phyloP scores from a whole-genome alignment of 108 stramenopile species.

The Nitzschia sp. region DNA sequence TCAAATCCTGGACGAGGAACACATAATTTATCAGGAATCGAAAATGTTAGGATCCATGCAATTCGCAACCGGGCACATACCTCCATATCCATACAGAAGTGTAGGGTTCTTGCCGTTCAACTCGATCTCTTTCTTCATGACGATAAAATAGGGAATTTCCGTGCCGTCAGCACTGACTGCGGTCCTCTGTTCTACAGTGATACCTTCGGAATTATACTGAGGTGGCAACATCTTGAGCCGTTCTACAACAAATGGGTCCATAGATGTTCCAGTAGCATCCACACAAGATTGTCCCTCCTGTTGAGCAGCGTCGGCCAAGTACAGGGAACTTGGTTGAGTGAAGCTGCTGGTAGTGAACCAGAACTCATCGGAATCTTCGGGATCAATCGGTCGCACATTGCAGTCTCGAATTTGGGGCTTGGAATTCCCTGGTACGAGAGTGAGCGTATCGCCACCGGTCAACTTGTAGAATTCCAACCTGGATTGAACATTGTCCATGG shows the following conservation, averaged over 20 bases:
- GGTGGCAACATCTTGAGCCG: conserved; percentile 66
- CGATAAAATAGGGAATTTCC: conserved; percentile 80
- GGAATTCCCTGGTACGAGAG: conserved; percentile 47
- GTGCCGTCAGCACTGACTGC: conserved; percentile 85
- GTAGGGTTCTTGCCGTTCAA: conserved; percentile 66
- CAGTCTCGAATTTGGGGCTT: conserved; percentile 66
- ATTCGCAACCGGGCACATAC: conserved; percentile 66
- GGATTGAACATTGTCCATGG: conserved; percentile 80
- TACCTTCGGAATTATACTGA: conserved; percentile 58
- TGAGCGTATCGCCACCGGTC: conserved; percentile 49
- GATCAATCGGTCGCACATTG: conserved; percentile 58
- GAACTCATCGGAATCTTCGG: conserved; percentile 56
- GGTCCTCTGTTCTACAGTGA: conserved; percentile 63
- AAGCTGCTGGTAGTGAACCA: conserved; percentile 73
- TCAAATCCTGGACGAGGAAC: conserved; percentile 91
- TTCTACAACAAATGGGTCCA: conserved; percentile 46
- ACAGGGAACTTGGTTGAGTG: conserved; percentile 66
- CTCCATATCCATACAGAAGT: conserved; percentile 87
- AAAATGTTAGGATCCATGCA: conserved; percentile 69
- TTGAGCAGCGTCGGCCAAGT: conserved; percentile 65
- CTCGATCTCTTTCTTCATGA: conserved; percentile 48
- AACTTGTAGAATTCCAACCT: conserved; percentile 76
- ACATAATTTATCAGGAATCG: conserved; percentile 12
- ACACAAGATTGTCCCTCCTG: conserved; percentile 25
- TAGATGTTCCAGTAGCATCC: conserved; percentile 3